Base-by-base conservation (phyloP, 2,329 filamentous ascomycete species). In the Monilinia polystroma region DNA sequence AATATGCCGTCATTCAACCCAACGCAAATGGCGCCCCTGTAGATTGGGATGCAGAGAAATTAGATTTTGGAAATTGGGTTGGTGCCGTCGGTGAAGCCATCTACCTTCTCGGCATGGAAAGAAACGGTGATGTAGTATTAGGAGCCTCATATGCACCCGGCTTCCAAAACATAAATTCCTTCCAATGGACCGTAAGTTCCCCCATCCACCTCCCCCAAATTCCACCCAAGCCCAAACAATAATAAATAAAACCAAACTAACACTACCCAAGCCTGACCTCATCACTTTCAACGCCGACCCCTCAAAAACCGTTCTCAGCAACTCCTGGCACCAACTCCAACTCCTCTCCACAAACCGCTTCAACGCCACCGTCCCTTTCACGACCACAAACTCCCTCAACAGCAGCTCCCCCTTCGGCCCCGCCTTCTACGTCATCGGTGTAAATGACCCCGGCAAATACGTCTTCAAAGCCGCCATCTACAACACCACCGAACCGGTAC, bases 281-380 rank as follows among this genome's bases (percentile, higher is more conserved):
- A 70, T 75, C 12, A 70, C 72, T 18, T 75, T 75, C 70, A 73
- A 68, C 3, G 72, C 74, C 3, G 80, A 84, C 63, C 78, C 81
- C 0, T 76, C 77, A 0, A 67, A 82, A 72, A 84, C 82, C 0
- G 84, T 82, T 0, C 78, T 77, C 14, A 83, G 81, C 1, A 83
- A 81, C 4, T 57, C 51, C 12, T 68, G 45, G 26, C 64, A 68
- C n/a, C 55, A 60, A 55, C 18, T 66, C 2, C 29, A 63, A 41
- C 67, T 68, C 8, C 35, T 68, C 14, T 68, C 67, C 14, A 66
- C 18, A 6, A 26, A 55, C 64, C 64, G 64, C 18, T 66, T 38
- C 35, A 58, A 47, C 3, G 20, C 56, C 43, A 68, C 57, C 45
- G 67, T 67, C 8, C 67, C 67, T 11, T 51, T 67, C 38, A 53